These are phyloP conservation scores for Fusarium foetens DNA, from an alignment of 2,329 filamentous ascomycete genomes.

Conservation along the genomic window DNA sequence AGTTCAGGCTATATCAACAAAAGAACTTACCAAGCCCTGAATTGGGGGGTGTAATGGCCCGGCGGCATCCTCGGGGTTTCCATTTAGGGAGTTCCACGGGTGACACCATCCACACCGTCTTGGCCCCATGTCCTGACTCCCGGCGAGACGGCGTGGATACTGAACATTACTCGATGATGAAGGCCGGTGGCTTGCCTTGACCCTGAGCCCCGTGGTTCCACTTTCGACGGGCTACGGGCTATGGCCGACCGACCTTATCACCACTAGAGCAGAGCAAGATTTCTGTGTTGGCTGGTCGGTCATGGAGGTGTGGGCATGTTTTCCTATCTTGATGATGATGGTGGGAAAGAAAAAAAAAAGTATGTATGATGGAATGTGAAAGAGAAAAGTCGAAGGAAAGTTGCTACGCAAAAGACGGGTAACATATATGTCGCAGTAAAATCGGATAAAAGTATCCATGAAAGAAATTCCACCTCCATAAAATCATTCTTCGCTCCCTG, in stretches of 20 bases:
- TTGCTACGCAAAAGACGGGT: background rate
- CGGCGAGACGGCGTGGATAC: slow-evolving; percentile 28
- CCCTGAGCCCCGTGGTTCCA: slow-evolving; percentile 39
- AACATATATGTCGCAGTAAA: background rate
- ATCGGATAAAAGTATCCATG: background rate
- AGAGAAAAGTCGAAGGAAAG: background rate
- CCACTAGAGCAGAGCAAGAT: background rate
- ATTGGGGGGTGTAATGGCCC: slow-evolving; percentile 2
- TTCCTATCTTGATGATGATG: background rate
- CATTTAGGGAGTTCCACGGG: slow-evolving; percentile 36
- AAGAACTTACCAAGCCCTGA: background rate
- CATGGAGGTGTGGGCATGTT: slow-evolving; percentile 8
- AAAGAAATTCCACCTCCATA: slow-evolving; percentile 16
- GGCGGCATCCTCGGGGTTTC: slow-evolving; percentile 42
- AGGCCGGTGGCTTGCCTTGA: slow-evolving; percentile 36
- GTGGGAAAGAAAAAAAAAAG: background rate
- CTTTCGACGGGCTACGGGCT: slow-evolving; percentile 18
- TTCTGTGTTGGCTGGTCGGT: background rate
- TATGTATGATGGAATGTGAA: slow-evolving; percentile 1
- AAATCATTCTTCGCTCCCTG: slow-evolving; percentile 30
- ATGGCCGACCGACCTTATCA: slow-evolving; percentile 19
- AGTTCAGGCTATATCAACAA: background rate
- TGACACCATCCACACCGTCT: slow-evolving; percentile 36
- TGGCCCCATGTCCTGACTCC: slow-evolving; percentile 16
- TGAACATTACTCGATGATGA: slow-evolving; percentile 26